phyloP scores from a whole-genome alignment of 352 stramenopile genomes.

The Elongisporangium anandrum region DNA sequence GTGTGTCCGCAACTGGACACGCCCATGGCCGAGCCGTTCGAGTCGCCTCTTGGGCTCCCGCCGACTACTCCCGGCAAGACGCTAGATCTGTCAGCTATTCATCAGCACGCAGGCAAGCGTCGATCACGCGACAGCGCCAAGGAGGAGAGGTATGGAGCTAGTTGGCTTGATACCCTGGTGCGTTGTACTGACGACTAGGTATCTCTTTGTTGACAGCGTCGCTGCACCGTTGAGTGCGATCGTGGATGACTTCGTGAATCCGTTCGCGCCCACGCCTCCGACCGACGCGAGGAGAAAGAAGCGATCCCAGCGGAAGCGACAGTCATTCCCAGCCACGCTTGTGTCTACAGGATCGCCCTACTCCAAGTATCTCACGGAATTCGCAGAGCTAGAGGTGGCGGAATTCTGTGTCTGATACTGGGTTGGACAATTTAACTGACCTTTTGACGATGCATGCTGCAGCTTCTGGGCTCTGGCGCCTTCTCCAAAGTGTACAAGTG shows the following conservation, averaged over 20 bases:
- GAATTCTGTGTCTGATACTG: constrained; percentile 2
- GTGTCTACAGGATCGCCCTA: constrained; percentile 25
- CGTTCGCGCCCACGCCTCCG: constrained; percentile 52
- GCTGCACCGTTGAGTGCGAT: not conserved
- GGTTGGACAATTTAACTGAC: not conserved
- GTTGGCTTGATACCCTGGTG: not conserved
- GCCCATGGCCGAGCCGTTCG: not conserved
- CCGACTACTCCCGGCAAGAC: constrained; percentile 27
- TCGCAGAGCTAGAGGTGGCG: constrained; percentile 62
- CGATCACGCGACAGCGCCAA: constrained; percentile 11
- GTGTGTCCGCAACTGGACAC: constrained; percentile 16
- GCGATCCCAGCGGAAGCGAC: constrained; percentile 52
- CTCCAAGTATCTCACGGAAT: constrained; percentile 78
- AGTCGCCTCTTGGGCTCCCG: not conserved
- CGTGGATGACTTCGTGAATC: constrained; percentile 58
- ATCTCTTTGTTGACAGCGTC: not conserved
- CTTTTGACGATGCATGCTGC: constrained; percentile 4
- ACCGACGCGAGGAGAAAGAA: constrained; percentile 55
- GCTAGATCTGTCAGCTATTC: constrained; percentile 15
- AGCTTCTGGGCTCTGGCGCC: constrained; percentile 76
- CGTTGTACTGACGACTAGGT: not conserved
- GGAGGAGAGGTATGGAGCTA: constrained; percentile 10
- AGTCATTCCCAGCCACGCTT: constrained; percentile 56
- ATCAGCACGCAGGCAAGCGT: constrained; percentile 18
- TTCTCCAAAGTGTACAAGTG: constrained; percentile 88